Conservation (phyloP, 495 filamentous ascomycete genomes). For the Penicillium robsamsonii region DNA sequence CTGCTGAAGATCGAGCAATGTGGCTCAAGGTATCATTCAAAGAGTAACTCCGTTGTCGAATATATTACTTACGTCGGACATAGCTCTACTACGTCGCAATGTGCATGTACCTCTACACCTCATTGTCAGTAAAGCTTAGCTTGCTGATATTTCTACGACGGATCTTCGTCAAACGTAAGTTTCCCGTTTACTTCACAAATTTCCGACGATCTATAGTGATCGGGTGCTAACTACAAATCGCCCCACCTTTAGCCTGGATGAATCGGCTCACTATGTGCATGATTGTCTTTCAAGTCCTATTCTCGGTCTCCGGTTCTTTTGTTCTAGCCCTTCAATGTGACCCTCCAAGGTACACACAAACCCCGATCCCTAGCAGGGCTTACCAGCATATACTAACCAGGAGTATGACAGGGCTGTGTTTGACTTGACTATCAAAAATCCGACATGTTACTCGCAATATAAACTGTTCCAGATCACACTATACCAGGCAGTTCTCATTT, state of each 20-base stretch:
- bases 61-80: not conserved
- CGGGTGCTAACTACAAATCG: not conserved
- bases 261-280: conserved; percentile 6
- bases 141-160: conserved; percentile 6
- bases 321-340: conserved; percentile 9
- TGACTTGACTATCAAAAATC: not conserved
- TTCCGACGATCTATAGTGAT: not conserved
- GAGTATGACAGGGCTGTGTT: not conserved
- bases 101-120: conserved; percentile 8
- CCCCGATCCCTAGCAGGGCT: not conserved
- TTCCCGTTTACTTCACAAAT: not conserved
- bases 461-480: conserved; percentile 6
- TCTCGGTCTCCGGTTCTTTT: conserved; percentile 9
- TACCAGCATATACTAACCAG: not conserved
- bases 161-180: conserved; percentile 9
- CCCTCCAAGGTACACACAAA: conserved; percentile 5
- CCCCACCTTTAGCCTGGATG: conserved; percentile 1
- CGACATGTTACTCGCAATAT: conserved; percentile 5
- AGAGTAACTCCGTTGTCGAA: not conserved
- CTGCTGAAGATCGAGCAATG: not conserved
- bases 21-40: conserved; percentile 1
- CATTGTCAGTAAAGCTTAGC: conserved; percentile 7
- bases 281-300: conserved; percentile 6
- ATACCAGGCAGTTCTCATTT: conserved; percentile 10
- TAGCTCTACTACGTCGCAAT: conserved; percentile 12